Evolutionary conservation across 345 rosid species (phyloP).

Genomic region (Arabidopsis thaliana): TAIR10.1 NC_003074.8:11009001-11009500

Average conservation of each 20-base stretch:
- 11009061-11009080: not conserved
- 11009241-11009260: conserved; percentile 41
- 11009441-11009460: conserved; percentile 36
- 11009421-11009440: conserved; percentile 12
- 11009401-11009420: conserved; percentile 37
- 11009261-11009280: conserved; percentile 49
- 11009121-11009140: conserved; percentile 85
- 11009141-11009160: conserved; percentile 93
- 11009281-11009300: conserved; percentile 12
- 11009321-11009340: conserved; percentile 33
- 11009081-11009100: conserved; percentile 18
- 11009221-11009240: conserved; percentile 35
- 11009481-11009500: conserved; percentile 24
- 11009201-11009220: conserved; percentile 44
- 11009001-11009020: conserved; percentile 91
- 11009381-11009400: conserved; percentile 37
- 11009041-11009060: conserved; percentile 7
- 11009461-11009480: not conserved
- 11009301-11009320: conserved; percentile 1
- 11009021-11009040: not conserved
- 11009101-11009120: conserved; percentile 61
- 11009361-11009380: conserved; percentile 24
- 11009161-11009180: conserved; percentile 76
- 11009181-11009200: conserved; percentile 50
- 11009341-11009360: conserved; percentile 38